Evolutionary conservation across 2,329 filamentous ascomycete genomes (phyloP).

Genomic region (Ophiocordyceps camponoti-rufipedis): DNA sequence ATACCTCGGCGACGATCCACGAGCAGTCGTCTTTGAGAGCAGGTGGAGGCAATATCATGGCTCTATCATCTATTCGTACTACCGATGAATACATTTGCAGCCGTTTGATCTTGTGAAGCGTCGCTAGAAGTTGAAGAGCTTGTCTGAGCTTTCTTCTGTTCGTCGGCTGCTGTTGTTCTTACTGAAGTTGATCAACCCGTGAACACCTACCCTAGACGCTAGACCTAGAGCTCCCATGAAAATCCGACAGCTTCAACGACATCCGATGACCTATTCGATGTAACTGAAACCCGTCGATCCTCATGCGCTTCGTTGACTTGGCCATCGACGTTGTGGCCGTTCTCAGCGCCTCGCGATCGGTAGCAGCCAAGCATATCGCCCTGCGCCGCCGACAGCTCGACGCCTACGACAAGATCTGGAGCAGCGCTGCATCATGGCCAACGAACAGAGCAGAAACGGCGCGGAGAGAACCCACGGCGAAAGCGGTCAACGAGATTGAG

Average conservation of each 20-base stretch:
- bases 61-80: too few species aligned
- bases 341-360: slow-evolving; percentile 48
- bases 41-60: too few species aligned
- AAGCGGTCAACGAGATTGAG: not conserved
- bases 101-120: too few species aligned
- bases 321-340: slow-evolving; percentile 52
- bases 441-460: slow-evolving; percentile 1
- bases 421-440: slow-evolving; percentile 18
- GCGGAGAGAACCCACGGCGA: not conserved
- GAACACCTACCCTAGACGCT: not conserved
- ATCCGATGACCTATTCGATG: slow-evolving; percentile 7
- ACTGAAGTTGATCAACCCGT: too few species aligned
- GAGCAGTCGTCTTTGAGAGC: too few species aligned
- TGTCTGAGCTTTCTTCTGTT: too few species aligned
- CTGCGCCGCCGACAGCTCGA: slow-evolving; percentile 36
- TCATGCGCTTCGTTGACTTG: slow-evolving; percentile 45
- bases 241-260: not conserved
- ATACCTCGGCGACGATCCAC: too few species aligned
- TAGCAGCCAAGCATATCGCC: slow-evolving; percentile 45
- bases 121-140: too few species aligned
- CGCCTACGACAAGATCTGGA: slow-evolving; percentile 27
- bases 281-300: slow-evolving; percentile 8
- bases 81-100: too few species aligned
- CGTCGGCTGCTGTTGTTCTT: too few species aligned
- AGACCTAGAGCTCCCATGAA: not conserved